These are phyloP conservation scores for Chenopodium album DNA, from an alignment of 148 eudicot genomes.

Conservation along the genomic window DNA sequence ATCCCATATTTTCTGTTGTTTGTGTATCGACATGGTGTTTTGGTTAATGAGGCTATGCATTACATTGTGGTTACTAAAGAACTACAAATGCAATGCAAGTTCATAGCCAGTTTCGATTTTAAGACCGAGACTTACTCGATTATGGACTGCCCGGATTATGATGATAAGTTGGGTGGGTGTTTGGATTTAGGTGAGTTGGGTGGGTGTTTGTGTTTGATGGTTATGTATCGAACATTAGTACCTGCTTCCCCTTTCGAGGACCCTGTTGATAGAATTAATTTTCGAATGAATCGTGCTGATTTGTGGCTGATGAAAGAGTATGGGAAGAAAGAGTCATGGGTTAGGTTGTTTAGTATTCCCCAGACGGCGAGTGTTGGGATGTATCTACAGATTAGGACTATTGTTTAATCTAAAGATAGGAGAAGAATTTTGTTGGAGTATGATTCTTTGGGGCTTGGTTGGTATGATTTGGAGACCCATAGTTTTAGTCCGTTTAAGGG, in stretches of 20 bases:
- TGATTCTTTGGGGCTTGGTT: neutral
- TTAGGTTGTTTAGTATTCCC: conserved; percentile 11
- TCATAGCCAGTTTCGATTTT: conserved; percentile 1
- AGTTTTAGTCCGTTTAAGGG: neutral
- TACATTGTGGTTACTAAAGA: neutral
- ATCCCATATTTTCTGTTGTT: neutral
- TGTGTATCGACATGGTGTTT: neutral
- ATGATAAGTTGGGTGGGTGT: neutral
- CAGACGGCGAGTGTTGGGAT: too few species aligned
- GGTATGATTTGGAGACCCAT: conserved; percentile 6
- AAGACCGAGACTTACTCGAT: neutral
- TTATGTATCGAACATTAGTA: neutral
- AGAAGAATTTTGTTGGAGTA: neutral
- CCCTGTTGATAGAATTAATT: neutral
- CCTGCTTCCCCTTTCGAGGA: neutral
- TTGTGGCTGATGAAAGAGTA: conserved; percentile 13
- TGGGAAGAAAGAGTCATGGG: conserved; percentile 11
- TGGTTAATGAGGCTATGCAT: conserved; percentile 19
- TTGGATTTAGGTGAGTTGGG: neutral
- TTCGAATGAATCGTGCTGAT: neutral
- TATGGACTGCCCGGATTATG: neutral
- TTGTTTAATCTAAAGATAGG: conserved; percentile 2
- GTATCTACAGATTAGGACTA: neutral
- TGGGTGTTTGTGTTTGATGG: conserved; percentile 4
- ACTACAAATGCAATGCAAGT: neutral